Base-by-base conservation (phyloP, 495 filamentous ascomycete genomes). In the Cercophora samala region DNA sequence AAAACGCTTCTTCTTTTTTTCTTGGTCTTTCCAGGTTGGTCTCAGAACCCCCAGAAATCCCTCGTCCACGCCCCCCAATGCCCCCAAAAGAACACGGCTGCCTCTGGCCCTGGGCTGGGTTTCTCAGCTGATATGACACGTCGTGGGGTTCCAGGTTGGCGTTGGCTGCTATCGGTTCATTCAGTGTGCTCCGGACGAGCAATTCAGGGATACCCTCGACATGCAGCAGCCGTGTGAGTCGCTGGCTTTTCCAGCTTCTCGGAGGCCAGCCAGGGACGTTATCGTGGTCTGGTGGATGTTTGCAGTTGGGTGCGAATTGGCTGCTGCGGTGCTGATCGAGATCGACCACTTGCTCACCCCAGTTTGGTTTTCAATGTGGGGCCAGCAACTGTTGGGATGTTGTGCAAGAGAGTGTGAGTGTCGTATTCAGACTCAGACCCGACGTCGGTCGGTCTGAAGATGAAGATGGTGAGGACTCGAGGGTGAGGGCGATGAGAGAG, bases 251-350 rank as follows among this genome's bases (percentile, higher is more conserved):
- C 64, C 64, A 59, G 55, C 21, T 23, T 21, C 37, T 66, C 64
- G 46, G 58, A 64, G 37, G 64, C 32, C 64, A 32, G 64, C 32
- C 64, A 32, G 67, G 67, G 63, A 55, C 37, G 37, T 46, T 46
- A 46, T 46, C 37, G 37, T 2, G 37, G 37, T 18, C 37, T 46
- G 37, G 37, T 46, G 37, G 37, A 46, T 46, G 37, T 11, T 9
- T 46, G 8, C 9, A 46, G 37, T 46, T 46, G 37, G 5, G 8
- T 9, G 37, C 37, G 37, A 46, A 17, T 46, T 46, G 37, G 37
- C 37, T 46, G 37, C 37, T 46, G 37, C 37, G 37, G 13, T 46
- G 37, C 37, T 46, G 37, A 46, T 46, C 37, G 13, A 46, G 37
- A 46, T 46, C 37, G 37, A 46, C 37, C 37, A 46, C 37, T 17